A percentile compares a stretch with the other conserved stretches of the same genome.
phyloP scores from a whole-genome alignment of 169 alveolate genomes.

The Cryptosporidium baileyi region DNA sequence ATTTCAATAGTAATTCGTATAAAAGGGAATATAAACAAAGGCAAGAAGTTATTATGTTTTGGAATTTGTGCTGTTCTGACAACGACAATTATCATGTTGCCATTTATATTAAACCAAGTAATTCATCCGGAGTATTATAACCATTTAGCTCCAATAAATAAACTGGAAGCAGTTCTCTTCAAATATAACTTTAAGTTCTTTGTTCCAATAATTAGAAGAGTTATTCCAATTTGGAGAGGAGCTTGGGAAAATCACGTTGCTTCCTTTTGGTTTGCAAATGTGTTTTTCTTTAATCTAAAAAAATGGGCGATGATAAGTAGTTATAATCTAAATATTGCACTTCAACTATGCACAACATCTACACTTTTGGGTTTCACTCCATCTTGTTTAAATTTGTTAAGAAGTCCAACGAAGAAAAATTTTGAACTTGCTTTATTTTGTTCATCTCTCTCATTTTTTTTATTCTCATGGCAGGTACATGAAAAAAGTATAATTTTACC shows the following conservation, averaged over 20 bases:
- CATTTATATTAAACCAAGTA: constrained; percentile 9
- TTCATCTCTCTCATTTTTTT: constrained; percentile 71
- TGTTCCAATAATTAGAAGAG: constrained; percentile 72
- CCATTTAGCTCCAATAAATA: not conserved
- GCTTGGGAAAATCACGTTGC: constrained; percentile 86
- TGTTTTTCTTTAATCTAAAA: constrained; percentile 23
- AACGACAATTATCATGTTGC: not conserved
- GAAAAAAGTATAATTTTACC: constrained; percentile 89
- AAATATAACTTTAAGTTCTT: constrained; percentile 12
- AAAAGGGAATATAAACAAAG: constrained; percentile 1
- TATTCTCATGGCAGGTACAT: constrained; percentile 87
- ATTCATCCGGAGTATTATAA: not conserved
- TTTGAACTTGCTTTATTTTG: constrained; percentile 71
- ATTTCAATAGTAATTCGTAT: constrained; percentile 39
- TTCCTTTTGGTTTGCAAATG: constrained; percentile 83
- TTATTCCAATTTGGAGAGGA: constrained; percentile 88
- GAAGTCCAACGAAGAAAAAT: constrained; percentile 57
- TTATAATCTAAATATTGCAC: constrained; percentile 25
- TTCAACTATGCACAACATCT: constrained; percentile 31
- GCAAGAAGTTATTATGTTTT: constrained; percentile 24
- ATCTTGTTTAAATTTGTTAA: constrained; percentile 62
- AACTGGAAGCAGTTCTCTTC: not conserved
- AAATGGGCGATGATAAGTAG: constrained; percentile 55
- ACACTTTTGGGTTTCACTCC: constrained; percentile 55
- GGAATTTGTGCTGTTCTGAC: not conserved